Conservation (phyloP, 768 basidiomycete species). For the Collybia mongolica region DNA sequence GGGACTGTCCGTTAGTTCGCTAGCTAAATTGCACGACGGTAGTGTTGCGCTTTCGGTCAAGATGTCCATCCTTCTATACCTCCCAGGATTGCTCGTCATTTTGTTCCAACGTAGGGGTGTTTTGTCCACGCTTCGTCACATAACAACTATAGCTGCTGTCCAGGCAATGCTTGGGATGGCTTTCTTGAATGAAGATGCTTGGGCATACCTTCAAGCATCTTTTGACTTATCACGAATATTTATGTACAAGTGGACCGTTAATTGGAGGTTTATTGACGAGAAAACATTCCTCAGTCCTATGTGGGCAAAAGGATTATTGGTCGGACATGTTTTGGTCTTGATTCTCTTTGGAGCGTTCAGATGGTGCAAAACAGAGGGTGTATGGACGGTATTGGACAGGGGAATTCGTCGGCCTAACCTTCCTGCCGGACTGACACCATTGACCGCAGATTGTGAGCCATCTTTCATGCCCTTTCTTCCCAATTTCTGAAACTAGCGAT, state of each 20-base stretch:
- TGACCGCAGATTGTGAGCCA: constrained; percentile 66
- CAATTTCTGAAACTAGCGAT: background rate
- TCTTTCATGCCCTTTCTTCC: no score
- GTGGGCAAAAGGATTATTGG: constrained; percentile 63
- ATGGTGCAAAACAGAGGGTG: constrained; percentile 78
- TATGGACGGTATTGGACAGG: constrained; percentile 48
- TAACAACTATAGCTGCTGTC: constrained; percentile 42
- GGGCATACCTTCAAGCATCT: constrained; percentile 70
- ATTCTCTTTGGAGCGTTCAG: constrained; percentile 63
- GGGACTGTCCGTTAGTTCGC: background rate
- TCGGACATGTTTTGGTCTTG: constrained; percentile 62
- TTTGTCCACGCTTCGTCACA: constrained; percentile 45
- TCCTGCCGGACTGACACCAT: constrained; percentile 43
- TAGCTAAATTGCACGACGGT: constrained; percentile 4
- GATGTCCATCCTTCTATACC: constrained; percentile 90
- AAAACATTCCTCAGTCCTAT: constrained; percentile 64
- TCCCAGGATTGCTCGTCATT: constrained; percentile 85
- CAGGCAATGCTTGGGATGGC: constrained; percentile 68
- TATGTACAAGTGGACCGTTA: constrained; percentile 96
- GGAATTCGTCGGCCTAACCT: constrained; percentile 50
- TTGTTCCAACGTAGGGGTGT: constrained; percentile 74
- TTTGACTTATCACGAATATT: constrained; percentile 90
- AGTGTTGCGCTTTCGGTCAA: constrained; percentile 89
- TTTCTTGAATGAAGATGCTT: constrained; percentile 61
- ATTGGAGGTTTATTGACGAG: constrained; percentile 89